A percentile compares a stretch with the other conserved stretches of the same genome.
phyloP scores from a whole-genome alignment of 495 filamentous ascomycete species.

The Penicillium crystallinum region DNA sequence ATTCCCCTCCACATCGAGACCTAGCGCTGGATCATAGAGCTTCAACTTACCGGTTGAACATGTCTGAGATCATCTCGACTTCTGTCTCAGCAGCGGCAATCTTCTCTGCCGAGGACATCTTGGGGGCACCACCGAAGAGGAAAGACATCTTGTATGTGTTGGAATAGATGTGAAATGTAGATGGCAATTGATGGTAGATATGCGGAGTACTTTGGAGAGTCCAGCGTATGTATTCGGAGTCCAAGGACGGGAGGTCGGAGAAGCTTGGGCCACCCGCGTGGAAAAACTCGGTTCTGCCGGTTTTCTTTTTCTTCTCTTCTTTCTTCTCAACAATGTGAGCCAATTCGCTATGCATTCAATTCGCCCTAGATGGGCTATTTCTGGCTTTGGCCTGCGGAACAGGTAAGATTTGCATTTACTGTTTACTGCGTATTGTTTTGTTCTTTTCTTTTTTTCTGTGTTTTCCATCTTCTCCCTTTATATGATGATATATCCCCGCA shows the following conservation, averaged over 20 bases:
- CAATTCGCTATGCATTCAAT: slow-evolving; percentile 33
- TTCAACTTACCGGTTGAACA: slow-evolving; percentile 78
- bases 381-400: slow-evolving; percentile 19
- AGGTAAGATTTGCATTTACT: slow-evolving; percentile 31
- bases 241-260: slow-evolving; percentile 17
- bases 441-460: slow-evolving; percentile 5
- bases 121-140: slow-evolving; percentile 78
- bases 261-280: slow-evolving; percentile 33
- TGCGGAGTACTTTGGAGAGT: neutral
- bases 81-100: slow-evolving; percentile 91
- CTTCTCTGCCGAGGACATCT: slow-evolving; percentile 91
- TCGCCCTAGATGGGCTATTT: slow-evolving; percentile 30
- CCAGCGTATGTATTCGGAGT: neutral
- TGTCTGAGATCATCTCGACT: slow-evolving; percentile 86
- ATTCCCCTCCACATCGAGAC: neutral
- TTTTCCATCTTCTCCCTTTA: slow-evolving; percentile 10
- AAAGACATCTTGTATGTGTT: slow-evolving; percentile 72
- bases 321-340: slow-evolving; percentile 20
- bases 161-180: slow-evolving; percentile 1
- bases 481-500: slow-evolving; percentile 50
- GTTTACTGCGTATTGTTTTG: neutral
- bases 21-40: neutral
- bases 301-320: slow-evolving; percentile 17
- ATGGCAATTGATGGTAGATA: slow-evolving; percentile 2
- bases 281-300: slow-evolving; percentile 20